Conservation (phyloP, 2,329 filamentous ascomycete genomes). For the Eurotiales sp. region DNA sequence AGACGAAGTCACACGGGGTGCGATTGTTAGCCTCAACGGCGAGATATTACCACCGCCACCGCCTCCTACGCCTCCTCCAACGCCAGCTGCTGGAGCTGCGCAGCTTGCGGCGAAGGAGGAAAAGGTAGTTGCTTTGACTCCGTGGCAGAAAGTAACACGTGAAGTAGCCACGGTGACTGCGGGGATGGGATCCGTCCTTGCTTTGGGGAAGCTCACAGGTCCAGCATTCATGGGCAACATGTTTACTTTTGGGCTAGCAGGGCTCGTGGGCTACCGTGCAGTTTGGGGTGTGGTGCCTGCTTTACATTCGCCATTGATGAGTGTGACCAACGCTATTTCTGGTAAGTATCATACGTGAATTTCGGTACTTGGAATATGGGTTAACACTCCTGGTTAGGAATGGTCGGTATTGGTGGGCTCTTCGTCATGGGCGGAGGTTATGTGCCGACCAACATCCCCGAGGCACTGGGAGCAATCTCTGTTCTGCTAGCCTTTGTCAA, state of each 20-base stretch:
- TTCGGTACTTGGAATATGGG: background rate
- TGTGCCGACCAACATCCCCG: constrained; percentile 72
- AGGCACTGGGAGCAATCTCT: constrained; percentile 71
- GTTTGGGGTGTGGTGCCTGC: constrained; percentile 84
- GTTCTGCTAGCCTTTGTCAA: constrained; percentile 86
- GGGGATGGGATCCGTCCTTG: constrained; percentile 71
- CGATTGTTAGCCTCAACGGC: constrained; percentile 77
- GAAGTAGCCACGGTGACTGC: constrained; percentile 72
- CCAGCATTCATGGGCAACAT: constrained; percentile 85
- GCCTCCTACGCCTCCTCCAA: constrained; percentile 58
- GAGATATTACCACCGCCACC: constrained; percentile 72
- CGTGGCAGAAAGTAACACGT: constrained; percentile 74
- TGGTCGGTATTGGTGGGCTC: constrained; percentile 84
- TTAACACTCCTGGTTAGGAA: constrained; percentile 42
- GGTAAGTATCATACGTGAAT: constrained; percentile 41
- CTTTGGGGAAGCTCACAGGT: constrained; percentile 74
- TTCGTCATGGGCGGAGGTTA: constrained; percentile 85
- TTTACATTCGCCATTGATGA: constrained; percentile 86
- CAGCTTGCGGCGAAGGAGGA: constrained; percentile 49
- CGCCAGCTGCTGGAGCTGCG: constrained; percentile 47
- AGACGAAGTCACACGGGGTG: constrained; percentile 80
- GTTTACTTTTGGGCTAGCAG: constrained; percentile 79
- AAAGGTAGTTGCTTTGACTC: constrained; percentile 65
- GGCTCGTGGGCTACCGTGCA: constrained; percentile 80
- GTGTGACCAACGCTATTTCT: constrained; percentile 87